These are phyloP conservation scores for Leccinum obscurum DNA, from an alignment of 768 basidiomycete genomes.

Conservation along the genomic window DNA sequence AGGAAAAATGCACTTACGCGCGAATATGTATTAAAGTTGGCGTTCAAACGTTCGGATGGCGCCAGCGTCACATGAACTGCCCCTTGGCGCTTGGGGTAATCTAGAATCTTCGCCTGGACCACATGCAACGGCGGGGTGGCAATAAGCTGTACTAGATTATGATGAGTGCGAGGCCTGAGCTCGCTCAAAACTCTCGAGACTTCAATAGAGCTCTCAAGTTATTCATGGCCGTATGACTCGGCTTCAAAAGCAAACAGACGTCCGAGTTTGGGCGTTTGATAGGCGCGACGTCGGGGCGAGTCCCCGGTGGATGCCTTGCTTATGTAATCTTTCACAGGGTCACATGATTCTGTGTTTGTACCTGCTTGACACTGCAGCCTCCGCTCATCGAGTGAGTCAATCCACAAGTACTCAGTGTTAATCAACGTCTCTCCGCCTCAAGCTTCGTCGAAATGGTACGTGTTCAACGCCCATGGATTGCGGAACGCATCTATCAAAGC, in stretches of 20 bases:
- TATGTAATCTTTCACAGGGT: background rate
- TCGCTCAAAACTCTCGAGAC: background rate
- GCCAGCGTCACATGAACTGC: background rate
- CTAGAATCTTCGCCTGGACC: background rate
- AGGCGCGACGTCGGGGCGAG: too few species aligned
- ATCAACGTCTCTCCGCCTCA: constrained; percentile 28
- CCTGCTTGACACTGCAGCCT: constrained; percentile 19
- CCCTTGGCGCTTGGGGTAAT: background rate
- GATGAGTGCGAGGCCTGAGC: background rate
- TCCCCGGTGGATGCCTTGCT: too few species aligned
- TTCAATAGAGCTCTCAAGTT: background rate
- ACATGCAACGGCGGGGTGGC: background rate
- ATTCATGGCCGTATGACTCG: too few species aligned
- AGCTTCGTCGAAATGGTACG: constrained; percentile 40
- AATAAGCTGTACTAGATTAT: background rate
- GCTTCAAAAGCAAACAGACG: too few species aligned
- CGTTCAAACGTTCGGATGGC: background rate
- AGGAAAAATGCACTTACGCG: background rate
- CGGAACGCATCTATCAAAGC: background rate
- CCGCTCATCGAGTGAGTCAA: constrained; percentile 1
- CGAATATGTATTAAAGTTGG: constrained; percentile 10
- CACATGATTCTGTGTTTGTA: constrained; percentile 11
- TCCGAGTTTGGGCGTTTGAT: too few species aligned
- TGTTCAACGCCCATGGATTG: constrained; percentile 6
- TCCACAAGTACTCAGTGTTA: constrained; percentile 2